Base-by-base conservation (phyloP, 208 protist genomes). In the Trypanosomatidae sp. region DNA sequence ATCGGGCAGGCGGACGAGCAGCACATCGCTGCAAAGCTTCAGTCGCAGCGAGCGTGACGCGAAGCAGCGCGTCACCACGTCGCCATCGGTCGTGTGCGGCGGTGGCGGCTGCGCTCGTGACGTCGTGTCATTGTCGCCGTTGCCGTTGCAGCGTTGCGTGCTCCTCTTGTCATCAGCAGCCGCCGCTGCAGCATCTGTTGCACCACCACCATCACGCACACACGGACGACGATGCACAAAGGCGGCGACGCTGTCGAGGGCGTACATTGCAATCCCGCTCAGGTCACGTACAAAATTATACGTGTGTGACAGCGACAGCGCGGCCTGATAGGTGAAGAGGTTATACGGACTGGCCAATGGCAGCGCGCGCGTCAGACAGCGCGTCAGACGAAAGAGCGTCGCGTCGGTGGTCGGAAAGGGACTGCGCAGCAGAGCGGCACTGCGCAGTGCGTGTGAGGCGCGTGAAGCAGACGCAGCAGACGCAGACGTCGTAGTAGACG, bases 331-430 rank as follows among this genome's bases (percentile, higher is more conserved):
- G n/a, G n/a, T n/a, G 57, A 88, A 88, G 8, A 53, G 45, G 50
- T 53, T 64, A 55, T 75, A 70, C 5, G 83, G 74, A 26, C 60
- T 79, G 23, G 61, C 51, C 43, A 73, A 40, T 2, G 73, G 71
- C 16, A 92, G 62, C 7, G 62, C 62, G 10, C 46, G 21, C 33
- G 61, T 43, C 16, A 92, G 48, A 45, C 63, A 68, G 10, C 55
- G 61, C 11, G 78, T 88, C 2, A 92, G 59, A 3, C 83, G 74
- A 39, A 86, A 88, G 28, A 83, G 56, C 1, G 64, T 58, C 15
- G 78, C 52, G 51, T 92, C 83, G 20, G 55, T 68, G 25, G 61
- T 84, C 10, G 75, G 78, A 37, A 86, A 86, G 4, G 59, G 52
- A 19, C 21, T 22, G 25, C 48, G 40, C 20, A 77, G 58, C 13